Evolutionary conservation across 768 basidiomycete genomes (phyloP).

Genomic region (Leucosporidium yakuticum): DNA sequence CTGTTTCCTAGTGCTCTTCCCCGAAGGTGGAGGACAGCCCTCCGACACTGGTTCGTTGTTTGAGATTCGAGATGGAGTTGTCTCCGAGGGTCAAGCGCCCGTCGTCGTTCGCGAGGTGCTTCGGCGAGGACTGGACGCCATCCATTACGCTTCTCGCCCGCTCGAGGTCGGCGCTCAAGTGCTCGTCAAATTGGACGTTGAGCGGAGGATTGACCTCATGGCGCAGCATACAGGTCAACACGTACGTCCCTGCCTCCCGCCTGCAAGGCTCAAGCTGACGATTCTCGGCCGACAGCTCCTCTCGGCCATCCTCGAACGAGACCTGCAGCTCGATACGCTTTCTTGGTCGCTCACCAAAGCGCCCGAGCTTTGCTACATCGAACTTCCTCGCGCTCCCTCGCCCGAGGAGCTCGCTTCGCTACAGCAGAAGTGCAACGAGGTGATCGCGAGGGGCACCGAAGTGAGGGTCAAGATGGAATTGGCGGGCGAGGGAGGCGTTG

Average conservation of each 20-base stretch:
- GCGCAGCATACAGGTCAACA: constrained; percentile 80
- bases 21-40: constrained; percentile 73
- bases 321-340: constrained; percentile 56
- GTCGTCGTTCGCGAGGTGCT: constrained; percentile 61
- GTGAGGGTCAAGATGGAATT: constrained; percentile 73
- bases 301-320: constrained; percentile 64
- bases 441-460: constrained; percentile 63
- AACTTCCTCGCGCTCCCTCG: constrained; percentile 64
- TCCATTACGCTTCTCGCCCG: constrained; percentile 59
- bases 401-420: constrained; percentile 56
- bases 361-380: constrained; percentile 68
- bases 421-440: constrained; percentile 60
- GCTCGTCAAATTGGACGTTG: constrained; percentile 57
- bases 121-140: constrained; percentile 64
- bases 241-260: neutral
- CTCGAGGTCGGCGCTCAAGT: constrained; percentile 54
- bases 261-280: neutral
- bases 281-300: constrained; percentile 42
- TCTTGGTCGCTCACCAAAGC: constrained; percentile 71
- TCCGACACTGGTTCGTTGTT: constrained; percentile 56
- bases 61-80: too few relatives aligned
- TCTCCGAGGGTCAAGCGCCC: constrained; percentile 18
- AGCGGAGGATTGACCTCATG: constrained; percentile 70
- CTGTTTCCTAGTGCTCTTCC: constrained; percentile 54
- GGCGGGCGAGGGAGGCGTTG: constrained; percentile 38